Conservation (phyloP, 495 filamentous ascomycete genomes). For the Durotheca rogersii region DNA sequence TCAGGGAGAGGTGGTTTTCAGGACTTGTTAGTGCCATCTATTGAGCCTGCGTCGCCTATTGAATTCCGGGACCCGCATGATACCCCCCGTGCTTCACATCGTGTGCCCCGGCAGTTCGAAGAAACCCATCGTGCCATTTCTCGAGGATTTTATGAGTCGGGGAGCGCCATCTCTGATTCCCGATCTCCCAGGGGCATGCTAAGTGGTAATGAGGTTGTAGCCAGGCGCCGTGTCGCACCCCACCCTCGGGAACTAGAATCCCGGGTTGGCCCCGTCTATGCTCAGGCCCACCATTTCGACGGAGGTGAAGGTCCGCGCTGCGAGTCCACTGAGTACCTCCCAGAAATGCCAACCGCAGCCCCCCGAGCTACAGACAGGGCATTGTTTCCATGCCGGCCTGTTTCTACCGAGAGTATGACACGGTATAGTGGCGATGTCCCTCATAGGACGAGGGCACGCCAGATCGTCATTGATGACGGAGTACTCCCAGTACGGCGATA, state of each 20-base stretch:
- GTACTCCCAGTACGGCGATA: slow-evolving; percentile 15
- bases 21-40: slow-evolving; percentile 35
- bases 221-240: slow-evolving; percentile 24
- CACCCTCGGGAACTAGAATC: slow-evolving; percentile 14
- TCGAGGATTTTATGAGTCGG: slow-evolving; percentile 18
- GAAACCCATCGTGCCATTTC: slow-evolving; percentile 23
- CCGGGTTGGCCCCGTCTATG: slow-evolving; percentile 14
- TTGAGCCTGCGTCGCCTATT: slow-evolving; percentile 33
- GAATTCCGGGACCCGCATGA: slow-evolving; percentile 5
- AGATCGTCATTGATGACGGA: slow-evolving; percentile 25
- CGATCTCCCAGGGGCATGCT: slow-evolving; percentile 21
- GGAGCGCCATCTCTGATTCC: slow-evolving; percentile 11
- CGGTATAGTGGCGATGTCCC: slow-evolving; percentile 17
- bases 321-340: slow-evolving; percentile 15
- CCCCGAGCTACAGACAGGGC: slow-evolving; percentile 4
- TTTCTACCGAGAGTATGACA: slow-evolving; percentile 11
- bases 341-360: slow-evolving; percentile 12
- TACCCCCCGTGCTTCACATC: slow-evolving; percentile 10
- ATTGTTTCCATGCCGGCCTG: slow-evolving; percentile 10
- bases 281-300: slow-evolving; percentile 14
- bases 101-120: slow-evolving; percentile 18
- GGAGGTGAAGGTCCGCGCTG: slow-evolving; percentile 22
- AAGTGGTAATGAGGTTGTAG: slow-evolving; percentile 20
- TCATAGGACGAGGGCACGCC: slow-evolving; percentile 28
- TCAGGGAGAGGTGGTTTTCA: slow-evolving; percentile 29